A percentile compares a stretch with the other conserved stretches of the same genome.
Evolutionary conservation across 1,284 basidiomycete species (phyloP).

Genomic region (Trichosporon inkin): DNA sequence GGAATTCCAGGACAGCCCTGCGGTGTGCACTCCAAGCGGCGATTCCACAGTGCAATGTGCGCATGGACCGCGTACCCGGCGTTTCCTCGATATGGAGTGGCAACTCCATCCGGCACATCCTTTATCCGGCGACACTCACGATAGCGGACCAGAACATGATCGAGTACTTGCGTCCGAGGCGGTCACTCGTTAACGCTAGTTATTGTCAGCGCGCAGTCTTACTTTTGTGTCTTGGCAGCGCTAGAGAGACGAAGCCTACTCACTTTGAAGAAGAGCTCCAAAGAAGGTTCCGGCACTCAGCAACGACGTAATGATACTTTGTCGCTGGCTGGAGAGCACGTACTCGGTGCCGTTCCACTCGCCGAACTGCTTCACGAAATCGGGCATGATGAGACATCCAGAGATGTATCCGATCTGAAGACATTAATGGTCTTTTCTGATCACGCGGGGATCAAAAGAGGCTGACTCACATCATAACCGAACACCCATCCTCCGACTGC

Average conservation of each 20-base stretch:
- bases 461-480: conserved; percentile 27
- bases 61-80: too few species aligned
- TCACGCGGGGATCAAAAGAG: neutral
- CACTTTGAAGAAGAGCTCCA: conserved; percentile 19
- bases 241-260: too few species aligned
- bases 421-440: neutral
- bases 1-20: too few species aligned
- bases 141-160: conserved; percentile 73
- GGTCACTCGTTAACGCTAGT: conserved; percentile 69
- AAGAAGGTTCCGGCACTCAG: conserved; percentile 21
- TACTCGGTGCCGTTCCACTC: conserved; percentile 54
- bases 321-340: conserved; percentile 60
- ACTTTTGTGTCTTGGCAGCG: too few species aligned
- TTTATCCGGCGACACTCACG: conserved; percentile 24
- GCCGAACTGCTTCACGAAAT: conserved; percentile 68
- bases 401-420: conserved; percentile 44
- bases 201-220: conserved; percentile 32
- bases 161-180: conserved; percentile 64
- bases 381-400: conserved; percentile 64
- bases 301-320: conserved; percentile 39
- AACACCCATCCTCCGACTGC: conserved; percentile 33
- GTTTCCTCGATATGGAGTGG: too few species aligned
- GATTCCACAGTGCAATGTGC: too few species aligned
- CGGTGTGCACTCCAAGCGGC: too few species aligned
- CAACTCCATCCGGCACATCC: too few species aligned